These are phyloP conservation scores for Magnusiomyces paraingens DNA, from an alignment of 1,139 yeast species.

Conservation along the genomic window DNA sequence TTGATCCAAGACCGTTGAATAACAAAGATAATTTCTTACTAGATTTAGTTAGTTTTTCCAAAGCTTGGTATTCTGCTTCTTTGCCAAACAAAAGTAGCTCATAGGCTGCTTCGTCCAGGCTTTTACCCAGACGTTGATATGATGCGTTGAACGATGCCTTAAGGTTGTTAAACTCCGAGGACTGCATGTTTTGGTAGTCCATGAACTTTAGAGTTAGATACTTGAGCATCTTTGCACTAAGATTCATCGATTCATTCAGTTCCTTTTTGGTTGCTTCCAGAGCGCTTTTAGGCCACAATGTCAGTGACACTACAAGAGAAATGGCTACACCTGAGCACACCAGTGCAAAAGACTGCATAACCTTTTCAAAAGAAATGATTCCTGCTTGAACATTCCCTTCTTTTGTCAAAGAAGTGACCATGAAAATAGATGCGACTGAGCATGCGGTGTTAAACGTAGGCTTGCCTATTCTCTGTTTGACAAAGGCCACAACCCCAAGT, in stretches of 20 bases:
- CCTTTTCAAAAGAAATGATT: slow-evolving; percentile 49
- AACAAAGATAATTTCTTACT: slow-evolving; percentile 51
- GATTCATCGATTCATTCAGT: slow-evolving; percentile 48
- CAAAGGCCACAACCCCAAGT: slow-evolving; percentile 59
- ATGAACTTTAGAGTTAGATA: slow-evolving; percentile 50
- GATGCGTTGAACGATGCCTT: slow-evolving; percentile 39
- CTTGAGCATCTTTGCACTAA: slow-evolving; percentile 48
- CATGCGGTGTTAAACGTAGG: slow-evolving; percentile 78
- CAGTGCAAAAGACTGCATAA: slow-evolving; percentile 51
- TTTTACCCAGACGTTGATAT: slow-evolving; percentile 38
- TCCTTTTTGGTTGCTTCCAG: slow-evolving; percentile 40
- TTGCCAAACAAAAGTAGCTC: slow-evolving; percentile 53
- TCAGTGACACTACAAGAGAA: slow-evolving; percentile 52
- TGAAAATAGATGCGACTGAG: slow-evolving; percentile 64
- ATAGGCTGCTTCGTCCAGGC: slow-evolving; percentile 54
- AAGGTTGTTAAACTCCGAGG: slow-evolving; percentile 37
- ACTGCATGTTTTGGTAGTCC: slow-evolving; percentile 43
- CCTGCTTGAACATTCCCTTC: slow-evolving; percentile 68
- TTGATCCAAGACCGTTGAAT: slow-evolving; percentile 60
- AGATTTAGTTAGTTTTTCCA: slow-evolving; percentile 45
- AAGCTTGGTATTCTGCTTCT: slow-evolving; percentile 46
- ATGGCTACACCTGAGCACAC: slow-evolving; percentile 58
- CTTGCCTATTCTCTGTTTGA: slow-evolving; percentile 60
- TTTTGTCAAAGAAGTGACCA: slow-evolving; percentile 66
- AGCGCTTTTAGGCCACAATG: slow-evolving; percentile 62